phyloP scores from a whole-genome alignment of 2,329 filamentous ascomycete genomes.

The Colletotrichum plurivorum region DNA sequence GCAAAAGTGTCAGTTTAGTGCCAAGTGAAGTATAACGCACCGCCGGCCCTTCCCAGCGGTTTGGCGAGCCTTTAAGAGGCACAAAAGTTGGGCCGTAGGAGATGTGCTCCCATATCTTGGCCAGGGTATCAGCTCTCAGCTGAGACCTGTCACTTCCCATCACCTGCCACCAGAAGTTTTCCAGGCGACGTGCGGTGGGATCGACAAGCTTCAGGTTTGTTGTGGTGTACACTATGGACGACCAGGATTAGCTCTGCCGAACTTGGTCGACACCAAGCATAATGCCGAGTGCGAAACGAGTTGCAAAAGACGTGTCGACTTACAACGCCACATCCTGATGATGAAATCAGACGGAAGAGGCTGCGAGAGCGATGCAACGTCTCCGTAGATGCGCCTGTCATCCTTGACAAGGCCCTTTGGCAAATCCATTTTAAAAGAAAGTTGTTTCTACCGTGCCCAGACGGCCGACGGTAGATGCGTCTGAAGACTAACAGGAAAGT shows the following conservation, averaged over 20 bases:
- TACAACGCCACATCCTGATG: slow-evolving; percentile 40
- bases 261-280: not conserved
- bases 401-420: slow-evolving; percentile 42
- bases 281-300: not conserved
- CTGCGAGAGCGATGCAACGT: slow-evolving; percentile 38
- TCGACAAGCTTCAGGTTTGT: slow-evolving; percentile 71
- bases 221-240: slow-evolving; percentile 68
- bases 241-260: slow-evolving; percentile 11
- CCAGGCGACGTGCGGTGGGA: slow-evolving; percentile 73
- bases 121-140: slow-evolving; percentile 67
- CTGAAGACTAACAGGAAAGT: slow-evolving; percentile 15
- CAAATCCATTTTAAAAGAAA: slow-evolving; percentile 40
- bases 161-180: slow-evolving; percentile 78
- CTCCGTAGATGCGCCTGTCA: slow-evolving; percentile 41
- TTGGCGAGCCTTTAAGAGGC: slow-evolving; percentile 66
- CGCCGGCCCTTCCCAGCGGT: slow-evolving; percentile 66
- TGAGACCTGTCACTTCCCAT: slow-evolving; percentile 70
- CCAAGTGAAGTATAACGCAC: slow-evolving; percentile 50
- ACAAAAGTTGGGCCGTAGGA: slow-evolving; percentile 71
- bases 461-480: slow-evolving; percentile 35
- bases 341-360: slow-evolving; percentile 39
- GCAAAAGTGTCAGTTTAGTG: slow-evolving; percentile 14
- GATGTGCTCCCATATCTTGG: slow-evolving; percentile 70
- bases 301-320: slow-evolving; percentile 18
- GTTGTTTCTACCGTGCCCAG: slow-evolving; percentile 34